These are phyloP conservation scores for Hevea brasiliensis DNA, from an alignment of 345 rosid species.

Conservation along the genomic window DNA sequence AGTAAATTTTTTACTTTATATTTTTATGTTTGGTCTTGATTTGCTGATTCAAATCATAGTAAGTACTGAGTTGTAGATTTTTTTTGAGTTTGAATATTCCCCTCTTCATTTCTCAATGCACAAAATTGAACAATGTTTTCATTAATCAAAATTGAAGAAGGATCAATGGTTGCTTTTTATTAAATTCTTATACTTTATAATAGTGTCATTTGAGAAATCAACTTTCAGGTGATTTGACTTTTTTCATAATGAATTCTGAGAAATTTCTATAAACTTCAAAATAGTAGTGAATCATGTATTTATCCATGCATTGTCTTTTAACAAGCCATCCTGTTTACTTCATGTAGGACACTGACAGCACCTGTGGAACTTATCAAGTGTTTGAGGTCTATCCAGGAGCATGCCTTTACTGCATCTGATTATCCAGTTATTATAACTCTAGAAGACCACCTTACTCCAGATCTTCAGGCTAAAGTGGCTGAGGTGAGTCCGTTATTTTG, in stretches of 20 bases:
- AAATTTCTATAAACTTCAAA: background rate
- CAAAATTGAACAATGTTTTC: background rate
- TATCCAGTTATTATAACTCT: slow-evolving; percentile 89
- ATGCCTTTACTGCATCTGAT: slow-evolving; percentile 79
- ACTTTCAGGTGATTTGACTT: background rate
- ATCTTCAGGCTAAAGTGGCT: slow-evolving; percentile 85
- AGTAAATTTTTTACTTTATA: no score
- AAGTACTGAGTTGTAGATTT: background rate
- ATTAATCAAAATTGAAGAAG: background rate
- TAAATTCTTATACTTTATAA: background rate
- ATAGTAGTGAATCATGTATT: background rate
- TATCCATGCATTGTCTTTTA: background rate
- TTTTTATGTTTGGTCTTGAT: background rate
- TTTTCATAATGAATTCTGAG: background rate
- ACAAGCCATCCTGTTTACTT: slow-evolving; percentile 11
- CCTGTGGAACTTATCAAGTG: slow-evolving; percentile 74
- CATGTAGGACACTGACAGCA: slow-evolving; percentile 74
- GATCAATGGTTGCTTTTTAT: background rate
- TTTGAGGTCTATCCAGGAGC: slow-evolving; percentile 62
- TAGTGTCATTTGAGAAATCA: background rate
- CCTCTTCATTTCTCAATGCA: background rate
- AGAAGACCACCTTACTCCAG: slow-evolving; percentile 89
- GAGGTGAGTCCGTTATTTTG: slow-evolving; percentile 40
- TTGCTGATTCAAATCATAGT: background rate
- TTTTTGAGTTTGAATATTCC: background rate